Evolutionary conservation across 177 flowering plant species (phyloP), one percentile per base, ranked within the genome.

Genomic region (Telopea speciosissima): DNA sequence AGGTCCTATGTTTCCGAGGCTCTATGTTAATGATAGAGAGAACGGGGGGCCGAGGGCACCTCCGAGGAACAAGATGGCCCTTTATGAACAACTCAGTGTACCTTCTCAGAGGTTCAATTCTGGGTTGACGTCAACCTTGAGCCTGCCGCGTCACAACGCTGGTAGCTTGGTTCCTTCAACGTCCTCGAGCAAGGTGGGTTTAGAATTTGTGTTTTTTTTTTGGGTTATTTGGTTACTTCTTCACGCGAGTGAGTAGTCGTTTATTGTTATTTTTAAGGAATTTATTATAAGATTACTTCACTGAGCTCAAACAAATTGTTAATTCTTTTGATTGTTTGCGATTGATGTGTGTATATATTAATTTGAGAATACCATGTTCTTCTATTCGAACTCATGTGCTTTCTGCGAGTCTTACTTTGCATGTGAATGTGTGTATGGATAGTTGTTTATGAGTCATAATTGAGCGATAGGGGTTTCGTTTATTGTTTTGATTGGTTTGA

Each of bases 41-140:
- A 85, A 83, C 81, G 86, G 95, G 70, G 90, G 89, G 54, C 89
- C 90, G 25, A 83, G 83, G 65, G 85, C 89, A 40, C 93, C 91
- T 75, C 93, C 94, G 17, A 86, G 93, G 81, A 91, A 91, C 74
- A 89, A 86, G 77, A 91, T 91, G 93, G 90, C 95, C 72, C 82
- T 91, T 62, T 87, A 84, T 77, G 92, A 89, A 63, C 90, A 89
- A 73, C 72, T 85, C 12, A 80, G 77, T 71, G 31, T 81, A 21
- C 86, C 90, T 76, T 80, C 85, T 69, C 88, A 76, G 44, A 79
- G 83, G 78, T 79, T 76, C 61, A 75, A 42, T 70, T 72, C 85
- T 17, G 76, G 77, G 65, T 78, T 81, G 25, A 40, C 72, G 13
- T 67, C 83, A 42, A 62, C 68, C 24, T 45, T 71, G 68, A 82